Evolutionary conservation across 495 filamentous ascomycete genomes (phyloP).

Genomic region (Cenococcum geophilum): DNA sequence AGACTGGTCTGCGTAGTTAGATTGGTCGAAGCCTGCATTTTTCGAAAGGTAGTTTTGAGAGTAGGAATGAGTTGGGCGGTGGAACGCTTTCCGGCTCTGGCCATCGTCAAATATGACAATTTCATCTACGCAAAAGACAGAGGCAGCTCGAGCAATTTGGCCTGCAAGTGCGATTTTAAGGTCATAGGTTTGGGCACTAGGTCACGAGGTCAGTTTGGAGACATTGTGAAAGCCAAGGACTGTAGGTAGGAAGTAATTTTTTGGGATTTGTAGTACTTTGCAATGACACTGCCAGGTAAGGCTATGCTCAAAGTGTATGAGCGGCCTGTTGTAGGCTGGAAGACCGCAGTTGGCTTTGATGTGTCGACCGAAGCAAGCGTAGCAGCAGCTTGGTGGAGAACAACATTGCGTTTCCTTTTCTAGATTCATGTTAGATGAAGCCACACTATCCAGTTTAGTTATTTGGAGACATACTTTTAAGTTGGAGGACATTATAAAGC

Average conservation of each 20-base stretch:
- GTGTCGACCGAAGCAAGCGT: constrained; percentile 39
- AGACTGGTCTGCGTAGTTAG: constrained; percentile 55
- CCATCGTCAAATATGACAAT: constrained; percentile 67
- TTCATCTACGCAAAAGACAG: constrained; percentile 74
- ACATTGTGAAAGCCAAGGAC: neutral
- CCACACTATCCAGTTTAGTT: neutral
- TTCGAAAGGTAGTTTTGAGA: constrained; percentile 9
- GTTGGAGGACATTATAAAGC: neutral
- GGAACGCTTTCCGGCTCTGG: constrained; percentile 14
- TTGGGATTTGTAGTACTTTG: constrained; percentile 42
- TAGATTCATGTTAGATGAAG: neutral
- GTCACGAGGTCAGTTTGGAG: neutral
- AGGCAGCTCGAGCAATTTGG: constrained; percentile 62
- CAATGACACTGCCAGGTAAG: constrained; percentile 53
- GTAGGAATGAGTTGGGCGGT: constrained; percentile 3
- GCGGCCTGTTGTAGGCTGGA: constrained; percentile 42
- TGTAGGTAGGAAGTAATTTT: constrained; percentile 2
- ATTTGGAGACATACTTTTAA: neutral
- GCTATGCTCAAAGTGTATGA: constrained; percentile 54
- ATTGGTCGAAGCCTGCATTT: constrained; percentile 17
- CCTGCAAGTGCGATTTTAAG: constrained; percentile 59
- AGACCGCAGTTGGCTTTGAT: constrained; percentile 53
- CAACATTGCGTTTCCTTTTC: constrained; percentile 18
- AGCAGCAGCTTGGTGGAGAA: constrained; percentile 9
- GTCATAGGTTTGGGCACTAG: constrained; percentile 53